Evolutionary conservation across 164 flowering plant species (phyloP).

Genomic region (Nymphaea thermarum): DNA sequence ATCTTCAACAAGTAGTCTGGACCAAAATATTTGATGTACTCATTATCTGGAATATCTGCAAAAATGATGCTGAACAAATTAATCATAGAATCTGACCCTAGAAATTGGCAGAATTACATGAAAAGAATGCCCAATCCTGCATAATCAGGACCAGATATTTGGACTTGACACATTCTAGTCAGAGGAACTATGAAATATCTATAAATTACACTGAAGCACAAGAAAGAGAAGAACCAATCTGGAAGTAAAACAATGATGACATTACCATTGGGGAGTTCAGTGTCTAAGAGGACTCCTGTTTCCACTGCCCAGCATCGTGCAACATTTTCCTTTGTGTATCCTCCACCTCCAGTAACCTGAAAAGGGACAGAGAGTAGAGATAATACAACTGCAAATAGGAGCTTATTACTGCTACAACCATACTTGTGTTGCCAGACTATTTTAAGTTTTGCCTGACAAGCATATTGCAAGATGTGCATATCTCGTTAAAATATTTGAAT

Average conservation of each 20-base stretch:
- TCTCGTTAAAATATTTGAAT: not conserved
- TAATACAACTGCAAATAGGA: not conserved
- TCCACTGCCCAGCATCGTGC: slow-evolving; percentile 99
- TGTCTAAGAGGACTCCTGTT: slow-evolving; percentile 85
- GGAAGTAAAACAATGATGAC: not conserved
- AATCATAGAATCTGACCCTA: not conserved
- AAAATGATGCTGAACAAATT: slow-evolving; percentile 6
- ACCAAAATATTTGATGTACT: slow-evolving; percentile 76
- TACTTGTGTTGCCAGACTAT: not conserved
- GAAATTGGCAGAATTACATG: not conserved
- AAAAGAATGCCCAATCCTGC: not conserved
- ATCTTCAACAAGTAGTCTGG: slow-evolving; percentile 76
- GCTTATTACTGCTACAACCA: not conserved
- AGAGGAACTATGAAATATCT: not conserved
- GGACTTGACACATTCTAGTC: not conserved
- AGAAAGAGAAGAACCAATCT: not conserved
- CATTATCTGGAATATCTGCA: slow-evolving; percentile 96
- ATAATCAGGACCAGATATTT: not conserved
- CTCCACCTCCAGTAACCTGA: slow-evolving; percentile 99
- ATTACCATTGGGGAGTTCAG: slow-evolving; percentile 86
- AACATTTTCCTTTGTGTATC: slow-evolving; percentile 95
- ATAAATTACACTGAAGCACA: not conserved
- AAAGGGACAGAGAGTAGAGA: slow-evolving; percentile 2
- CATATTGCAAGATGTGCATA: not conserved
- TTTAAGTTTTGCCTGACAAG: not conserved